These are phyloP conservation scores for Hypoxylon trugodes DNA, from an alignment of 495 filamentous ascomycete genomes.

Conservation along the genomic window DNA sequence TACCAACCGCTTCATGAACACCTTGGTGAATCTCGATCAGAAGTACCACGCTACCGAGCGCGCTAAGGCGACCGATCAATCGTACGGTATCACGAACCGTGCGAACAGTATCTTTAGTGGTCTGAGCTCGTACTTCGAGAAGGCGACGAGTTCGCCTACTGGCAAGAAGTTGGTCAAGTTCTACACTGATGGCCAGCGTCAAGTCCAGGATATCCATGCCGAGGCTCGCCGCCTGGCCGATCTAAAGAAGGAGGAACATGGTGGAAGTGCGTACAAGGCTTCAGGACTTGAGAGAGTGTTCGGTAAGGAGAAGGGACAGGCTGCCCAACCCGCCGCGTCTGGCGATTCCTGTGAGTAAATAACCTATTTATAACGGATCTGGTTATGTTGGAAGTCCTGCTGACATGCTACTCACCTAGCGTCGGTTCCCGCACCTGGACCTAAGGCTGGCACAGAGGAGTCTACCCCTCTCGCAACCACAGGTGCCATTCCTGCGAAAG, in stretches of 20 bases:
- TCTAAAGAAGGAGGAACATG: conserved; percentile 76
- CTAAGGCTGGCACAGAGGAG: conserved; percentile 30
- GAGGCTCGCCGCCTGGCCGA: conserved; percentile 89
- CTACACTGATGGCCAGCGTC: conserved; percentile 80
- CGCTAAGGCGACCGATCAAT: conserved; percentile 76
- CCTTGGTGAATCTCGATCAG: conserved; percentile 77
- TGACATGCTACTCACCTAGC: conserved; percentile 17
- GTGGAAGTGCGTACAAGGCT: conserved; percentile 58
- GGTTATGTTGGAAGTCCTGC: background rate
- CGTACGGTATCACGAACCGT: conserved; percentile 74
- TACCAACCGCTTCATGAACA: conserved; percentile 74
- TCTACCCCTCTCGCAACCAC: conserved; percentile 30
- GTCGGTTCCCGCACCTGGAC: conserved; percentile 31
- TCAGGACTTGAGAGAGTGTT: conserved; percentile 56
- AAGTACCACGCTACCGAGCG: conserved; percentile 83
- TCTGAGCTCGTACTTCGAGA: conserved; percentile 86
- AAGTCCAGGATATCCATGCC: conserved; percentile 89
- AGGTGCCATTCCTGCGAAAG: conserved; percentile 32
- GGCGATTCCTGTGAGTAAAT: conserved; percentile 42
- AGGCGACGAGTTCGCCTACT: conserved; percentile 83
- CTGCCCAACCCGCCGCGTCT: conserved; percentile 37
- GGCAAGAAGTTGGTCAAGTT: conserved; percentile 86
- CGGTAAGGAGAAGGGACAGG: conserved; percentile 53
- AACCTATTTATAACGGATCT: too few relatives aligned
- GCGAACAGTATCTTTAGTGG: conserved; percentile 71